A percentile compares a stretch with the other conserved stretches of the same genome.
Conservation (phyloP, 1,284 basidiomycete species). For the Leccinum subrobustum region DNA sequence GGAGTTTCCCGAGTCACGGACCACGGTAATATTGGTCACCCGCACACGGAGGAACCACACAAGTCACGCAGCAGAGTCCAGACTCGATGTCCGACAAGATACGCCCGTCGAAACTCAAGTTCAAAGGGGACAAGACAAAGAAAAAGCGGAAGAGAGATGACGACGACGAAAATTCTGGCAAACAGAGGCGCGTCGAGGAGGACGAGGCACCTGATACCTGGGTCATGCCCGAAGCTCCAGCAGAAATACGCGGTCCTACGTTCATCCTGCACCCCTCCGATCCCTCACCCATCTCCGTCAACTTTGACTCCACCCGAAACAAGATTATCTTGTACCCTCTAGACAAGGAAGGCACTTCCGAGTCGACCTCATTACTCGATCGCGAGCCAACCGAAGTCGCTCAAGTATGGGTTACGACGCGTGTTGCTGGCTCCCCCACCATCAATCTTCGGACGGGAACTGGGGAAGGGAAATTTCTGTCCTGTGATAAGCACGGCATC, state of each 20-base stretch:
- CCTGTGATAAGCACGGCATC: constrained; percentile 79
- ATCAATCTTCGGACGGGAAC: constrained; percentile 80
- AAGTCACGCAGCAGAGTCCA: neutral
- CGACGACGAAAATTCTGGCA: constrained; percentile 43
- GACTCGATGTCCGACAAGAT: constrained; percentile 42
- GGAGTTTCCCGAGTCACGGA: constrained; percentile 25
- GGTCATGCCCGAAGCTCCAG: constrained; percentile 70
- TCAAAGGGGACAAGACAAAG: constrained; percentile 83
- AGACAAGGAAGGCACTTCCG: constrained; percentile 56
- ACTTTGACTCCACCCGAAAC: constrained; percentile 76
- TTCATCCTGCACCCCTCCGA: constrained; percentile 80
- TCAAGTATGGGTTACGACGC: constrained; percentile 84
- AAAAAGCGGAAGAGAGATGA: constrained; percentile 75
- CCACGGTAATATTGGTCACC: too few species aligned
- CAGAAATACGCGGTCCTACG: constrained; percentile 79
- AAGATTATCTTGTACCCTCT: constrained; percentile 61
- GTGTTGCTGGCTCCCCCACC: constrained; percentile 77
- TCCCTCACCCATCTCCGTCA: constrained; percentile 69
- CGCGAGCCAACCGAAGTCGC: constrained; percentile 76
- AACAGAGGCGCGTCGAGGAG: constrained; percentile 53
- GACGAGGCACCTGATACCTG: constrained; percentile 70
- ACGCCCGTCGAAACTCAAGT: constrained; percentile 73
- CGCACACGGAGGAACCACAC: neutral
- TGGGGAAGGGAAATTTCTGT: constrained; percentile 86
- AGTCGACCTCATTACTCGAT: constrained; percentile 49